Percentiles rank a stretch among this genome's conserved stretches.
Evolutionary conservation across 352 stramenopile genomes (phyloP).

Genomic region (Pythium graminicola): DNA sequence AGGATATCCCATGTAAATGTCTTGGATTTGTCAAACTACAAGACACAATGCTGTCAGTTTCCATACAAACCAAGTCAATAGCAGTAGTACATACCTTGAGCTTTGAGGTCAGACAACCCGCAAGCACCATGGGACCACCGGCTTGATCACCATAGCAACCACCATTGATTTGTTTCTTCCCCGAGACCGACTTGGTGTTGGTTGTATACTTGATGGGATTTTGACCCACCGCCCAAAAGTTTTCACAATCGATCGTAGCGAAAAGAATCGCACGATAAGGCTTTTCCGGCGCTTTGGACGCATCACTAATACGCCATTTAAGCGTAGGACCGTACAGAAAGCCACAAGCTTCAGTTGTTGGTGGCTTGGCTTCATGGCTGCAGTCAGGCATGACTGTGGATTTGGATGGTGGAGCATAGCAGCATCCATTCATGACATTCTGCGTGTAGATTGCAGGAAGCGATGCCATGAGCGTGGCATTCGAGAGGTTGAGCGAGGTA

Average conservation of each 20-base stretch:
- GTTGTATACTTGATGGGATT: conserved; percentile 66
- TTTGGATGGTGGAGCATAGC: conserved; percentile 47
- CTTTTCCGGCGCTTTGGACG: conserved; percentile 39
- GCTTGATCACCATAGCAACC: conserved; percentile 69
- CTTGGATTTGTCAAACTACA: conserved; percentile 70
- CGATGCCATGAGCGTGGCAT: conserved; percentile 59
- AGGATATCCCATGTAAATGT: conserved; percentile 80
- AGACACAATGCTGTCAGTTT: neutral
- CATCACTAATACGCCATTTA: conserved; percentile 71
- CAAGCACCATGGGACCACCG: conserved; percentile 64
- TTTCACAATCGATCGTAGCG: conserved; percentile 79
- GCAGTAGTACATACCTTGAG: conserved; percentile 44
- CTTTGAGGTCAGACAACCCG: conserved; percentile 67
- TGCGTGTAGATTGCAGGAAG: conserved; percentile 70
- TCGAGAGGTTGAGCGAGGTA: conserved; percentile 72
- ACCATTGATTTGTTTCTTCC: conserved; percentile 78
- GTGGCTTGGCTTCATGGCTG: conserved; percentile 48
- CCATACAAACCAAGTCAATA: too few species aligned
- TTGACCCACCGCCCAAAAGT: conserved; percentile 77
- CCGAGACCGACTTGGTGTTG: conserved; percentile 63
- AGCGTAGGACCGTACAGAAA: conserved; percentile 82
- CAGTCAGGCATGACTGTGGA: conserved; percentile 53
- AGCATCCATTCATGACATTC: conserved; percentile 70
- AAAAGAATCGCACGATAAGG: conserved; percentile 58
- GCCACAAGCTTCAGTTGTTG: conserved; percentile 58